Evolutionary conservation across 495 filamentous ascomycete genomes (phyloP).

Genomic region (Parathielavia appendiculata): DNA sequence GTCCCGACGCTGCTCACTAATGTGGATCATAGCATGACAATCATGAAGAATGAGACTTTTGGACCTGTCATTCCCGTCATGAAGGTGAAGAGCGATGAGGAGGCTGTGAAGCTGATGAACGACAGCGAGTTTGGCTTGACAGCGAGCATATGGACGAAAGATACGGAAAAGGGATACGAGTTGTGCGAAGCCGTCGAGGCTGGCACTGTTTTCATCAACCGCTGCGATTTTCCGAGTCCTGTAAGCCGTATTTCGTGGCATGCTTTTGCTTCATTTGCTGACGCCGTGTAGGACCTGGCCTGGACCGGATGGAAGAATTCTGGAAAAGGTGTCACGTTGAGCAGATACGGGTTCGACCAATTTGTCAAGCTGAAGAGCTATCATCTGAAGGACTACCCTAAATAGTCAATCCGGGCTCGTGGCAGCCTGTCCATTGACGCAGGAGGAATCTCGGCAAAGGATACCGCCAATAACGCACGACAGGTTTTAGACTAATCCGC

Average conservation of each 20-base stretch:
- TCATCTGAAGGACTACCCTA: slow-evolving; percentile 85
- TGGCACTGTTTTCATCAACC: slow-evolving; percentile 94
- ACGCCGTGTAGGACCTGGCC: slow-evolving; percentile 68
- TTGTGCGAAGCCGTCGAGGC: slow-evolving; percentile 80
- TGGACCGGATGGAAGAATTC: slow-evolving; percentile 99
- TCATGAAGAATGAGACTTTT: slow-evolving; percentile 96
- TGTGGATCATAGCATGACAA: slow-evolving; percentile 77
- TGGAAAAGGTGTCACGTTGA: slow-evolving; percentile 83
- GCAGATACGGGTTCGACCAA: slow-evolving; percentile 86
- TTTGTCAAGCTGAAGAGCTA: slow-evolving; percentile 95
- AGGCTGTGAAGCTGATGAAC: slow-evolving; percentile 86
- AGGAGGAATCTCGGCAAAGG: slow-evolving; percentile 24
- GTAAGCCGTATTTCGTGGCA: slow-evolving; percentile 49
- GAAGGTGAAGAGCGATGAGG: slow-evolving; percentile 78
- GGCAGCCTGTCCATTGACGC: slow-evolving; percentile 10
- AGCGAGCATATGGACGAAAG: slow-evolving; percentile 97
- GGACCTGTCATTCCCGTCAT: slow-evolving; percentile 91
- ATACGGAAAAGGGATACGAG: slow-evolving; percentile 67
- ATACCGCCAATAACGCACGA: slow-evolving; percentile 10
- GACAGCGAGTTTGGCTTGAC: slow-evolving; percentile 92
- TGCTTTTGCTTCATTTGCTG: neutral
- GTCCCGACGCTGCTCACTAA: slow-evolving; percentile 76
- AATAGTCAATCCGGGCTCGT: slow-evolving; percentile 38
- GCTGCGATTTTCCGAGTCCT: slow-evolving; percentile 86
- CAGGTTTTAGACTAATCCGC: slow-evolving; percentile 3